These are phyloP conservation scores for Pontederia crassipes DNA, from an alignment of 176 grass and related monocot species.

Conservation along the genomic window DNA sequence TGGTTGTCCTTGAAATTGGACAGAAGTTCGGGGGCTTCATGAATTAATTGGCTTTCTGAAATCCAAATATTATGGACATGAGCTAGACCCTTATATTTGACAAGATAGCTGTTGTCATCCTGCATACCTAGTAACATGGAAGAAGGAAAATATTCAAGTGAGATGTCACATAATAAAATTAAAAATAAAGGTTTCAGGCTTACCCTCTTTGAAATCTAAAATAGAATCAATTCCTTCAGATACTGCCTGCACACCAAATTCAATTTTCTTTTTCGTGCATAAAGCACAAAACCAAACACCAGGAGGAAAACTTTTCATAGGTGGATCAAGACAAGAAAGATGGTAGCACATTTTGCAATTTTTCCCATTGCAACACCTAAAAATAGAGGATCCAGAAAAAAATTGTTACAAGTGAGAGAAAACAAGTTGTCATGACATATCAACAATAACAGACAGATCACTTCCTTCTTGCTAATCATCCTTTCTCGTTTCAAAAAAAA, in stretches of 20 bases:
- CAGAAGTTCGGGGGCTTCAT: slow-evolving; percentile 42
- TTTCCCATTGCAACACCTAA: slow-evolving; percentile 63
- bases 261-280: slow-evolving; percentile 61
- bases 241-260: slow-evolving; percentile 54
- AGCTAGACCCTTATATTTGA: slow-evolving; percentile 77
- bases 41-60: slow-evolving; percentile 49
- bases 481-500: not conserved
- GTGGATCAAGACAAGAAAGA: slow-evolving; percentile 62
- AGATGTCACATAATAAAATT: slow-evolving; percentile 13
- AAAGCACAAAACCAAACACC: slow-evolving; percentile 57
- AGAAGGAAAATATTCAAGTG: slow-evolving; percentile 8
- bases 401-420: slow-evolving; percentile 13
- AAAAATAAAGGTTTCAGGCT: slow-evolving; percentile 11
- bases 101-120: slow-evolving; percentile 57
- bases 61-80: slow-evolving; percentile 82
- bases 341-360: slow-evolving; percentile 52
- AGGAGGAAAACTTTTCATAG: slow-evolving; percentile 34
- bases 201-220: slow-evolving; percentile 86
- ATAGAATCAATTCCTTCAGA: slow-evolving; percentile 60
- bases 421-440: not conserved
- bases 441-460: not conserved
- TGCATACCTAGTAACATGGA: slow-evolving; percentile 23
- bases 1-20: slow-evolving; percentile 57
- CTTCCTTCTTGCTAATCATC: no score
- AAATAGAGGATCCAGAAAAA: slow-evolving; percentile 14